These are phyloP conservation scores for Theileria parva DNA, from an alignment of 169 alveolate genomes.

Conservation along the genomic window DNA sequence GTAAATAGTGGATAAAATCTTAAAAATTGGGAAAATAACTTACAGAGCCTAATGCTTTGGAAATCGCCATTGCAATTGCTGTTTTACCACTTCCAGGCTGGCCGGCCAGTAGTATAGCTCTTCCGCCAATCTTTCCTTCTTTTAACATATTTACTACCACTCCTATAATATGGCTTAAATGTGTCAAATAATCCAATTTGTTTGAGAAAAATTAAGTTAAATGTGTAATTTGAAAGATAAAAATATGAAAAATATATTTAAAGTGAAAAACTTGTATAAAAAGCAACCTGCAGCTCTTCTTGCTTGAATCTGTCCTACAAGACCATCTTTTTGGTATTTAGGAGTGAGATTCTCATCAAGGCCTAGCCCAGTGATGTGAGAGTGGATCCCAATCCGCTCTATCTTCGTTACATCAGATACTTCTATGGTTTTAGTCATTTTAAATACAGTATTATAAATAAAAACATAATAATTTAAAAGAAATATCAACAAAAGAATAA, in stretches of 20 bases:
- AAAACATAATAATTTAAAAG: neutral
- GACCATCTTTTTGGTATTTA: constrained; percentile 91
- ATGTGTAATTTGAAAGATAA: neutral
- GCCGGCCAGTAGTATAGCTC: constrained; percentile 97
- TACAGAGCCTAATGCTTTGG: constrained; percentile 93
- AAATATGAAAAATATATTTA: neutral
- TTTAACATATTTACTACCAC: constrained; percentile 93
- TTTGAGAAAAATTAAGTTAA: constrained; percentile 2
- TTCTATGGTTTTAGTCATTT: constrained; percentile 59
- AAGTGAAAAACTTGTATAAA: neutral
- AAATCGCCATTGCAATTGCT: constrained; percentile 99
- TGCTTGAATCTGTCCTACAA: constrained; percentile 94
- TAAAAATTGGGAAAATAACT: neutral
- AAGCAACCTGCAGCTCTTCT: constrained; percentile 92
- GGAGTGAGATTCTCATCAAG: constrained; percentile 94
- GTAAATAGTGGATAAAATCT: neutral
- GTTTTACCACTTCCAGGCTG: constrained; percentile 99
- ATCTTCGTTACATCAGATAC: constrained; percentile 80
- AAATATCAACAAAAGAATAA: neutral
- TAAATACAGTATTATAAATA: too few species aligned
- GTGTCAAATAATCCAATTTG: neutral
- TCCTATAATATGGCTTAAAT: constrained; percentile 50
- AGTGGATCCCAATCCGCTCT: constrained; percentile 97
- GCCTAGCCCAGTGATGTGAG: constrained; percentile 98
- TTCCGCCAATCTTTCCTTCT: constrained; percentile 96